Conservation (phyloP, 805 yeast genomes). For the Kuraishia piskuri region DNA sequence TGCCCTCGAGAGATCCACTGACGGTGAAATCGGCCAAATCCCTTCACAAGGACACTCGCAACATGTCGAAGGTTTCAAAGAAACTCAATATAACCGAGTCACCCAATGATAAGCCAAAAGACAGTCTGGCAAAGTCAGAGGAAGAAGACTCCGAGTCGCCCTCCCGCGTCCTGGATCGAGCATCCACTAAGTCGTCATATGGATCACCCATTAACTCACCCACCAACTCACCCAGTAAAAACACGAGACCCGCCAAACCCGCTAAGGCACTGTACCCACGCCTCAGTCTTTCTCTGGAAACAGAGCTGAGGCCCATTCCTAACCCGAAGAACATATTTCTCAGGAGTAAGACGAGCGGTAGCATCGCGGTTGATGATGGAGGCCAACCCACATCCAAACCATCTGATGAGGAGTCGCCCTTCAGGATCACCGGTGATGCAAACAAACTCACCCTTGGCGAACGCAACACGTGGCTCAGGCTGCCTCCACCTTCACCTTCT, state of each 20-base stretch:
- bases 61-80: background rate
- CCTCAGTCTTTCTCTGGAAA: constrained; percentile 1
- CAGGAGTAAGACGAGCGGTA: background rate
- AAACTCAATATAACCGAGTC: constrained; percentile 1
- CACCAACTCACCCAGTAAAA: background rate
- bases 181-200: too few relatives aligned
- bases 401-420: background rate
- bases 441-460: background rate
- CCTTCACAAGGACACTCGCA: constrained; percentile 7
- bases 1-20: constrained; percentile 24
- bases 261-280: constrained; percentile 1
- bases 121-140: too few relatives aligned
- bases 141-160: too few relatives aligned
- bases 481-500: constrained; percentile 1
- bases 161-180: too few relatives aligned
- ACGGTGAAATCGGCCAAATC: constrained; percentile 19
- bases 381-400: too few relatives aligned
- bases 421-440: background rate
- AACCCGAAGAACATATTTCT: background rate
- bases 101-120: background rate
- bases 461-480: constrained; percentile 3
- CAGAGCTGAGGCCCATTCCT: background rate
- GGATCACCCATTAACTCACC: background rate
- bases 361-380: too few relatives aligned
- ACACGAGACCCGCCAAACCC: background rate